Conservation (phyloP, 2,329 filamentous ascomycete species). For the Mariannaea elegans region DNA sequence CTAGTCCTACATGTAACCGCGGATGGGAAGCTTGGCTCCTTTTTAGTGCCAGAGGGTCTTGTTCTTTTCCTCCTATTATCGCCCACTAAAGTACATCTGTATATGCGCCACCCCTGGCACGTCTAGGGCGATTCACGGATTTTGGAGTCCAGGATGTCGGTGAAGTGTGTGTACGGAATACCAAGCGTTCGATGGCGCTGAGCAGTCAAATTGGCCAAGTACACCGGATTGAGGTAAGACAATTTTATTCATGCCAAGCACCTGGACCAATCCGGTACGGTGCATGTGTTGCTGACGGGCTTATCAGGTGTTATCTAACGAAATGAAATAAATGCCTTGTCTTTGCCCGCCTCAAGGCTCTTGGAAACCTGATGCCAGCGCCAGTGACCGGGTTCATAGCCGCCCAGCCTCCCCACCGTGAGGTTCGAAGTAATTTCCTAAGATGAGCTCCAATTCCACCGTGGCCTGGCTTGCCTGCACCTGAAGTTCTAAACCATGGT, state of each 20-base stretch:
- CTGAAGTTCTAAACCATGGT: slow-evolving; percentile 5
- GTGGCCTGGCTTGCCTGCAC: slow-evolving; percentile 20
- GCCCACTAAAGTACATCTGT: no score
- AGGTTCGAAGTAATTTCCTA: slow-evolving; percentile 39
- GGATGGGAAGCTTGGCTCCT: slow-evolving; percentile 28
- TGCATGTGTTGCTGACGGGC: slow-evolving; percentile 14
- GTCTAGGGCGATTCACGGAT: no score
- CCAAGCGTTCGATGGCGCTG: not conserved
- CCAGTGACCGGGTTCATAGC: slow-evolving; percentile 27
- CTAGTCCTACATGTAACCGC: slow-evolving; percentile 4
- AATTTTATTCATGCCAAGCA: not conserved
- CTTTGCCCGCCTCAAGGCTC: slow-evolving; percentile 13
- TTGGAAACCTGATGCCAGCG: slow-evolving; percentile 5
- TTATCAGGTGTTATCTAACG: slow-evolving; percentile 10
- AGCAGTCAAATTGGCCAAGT: not conserved
- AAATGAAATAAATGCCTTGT: slow-evolving; percentile 12
- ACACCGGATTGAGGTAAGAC: slow-evolving; percentile 7
- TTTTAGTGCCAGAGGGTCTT: slow-evolving; percentile 25
- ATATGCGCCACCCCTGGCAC: no score
- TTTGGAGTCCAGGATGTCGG: no score
- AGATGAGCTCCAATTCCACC: slow-evolving; percentile 41
- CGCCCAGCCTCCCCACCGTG: slow-evolving; percentile 31
- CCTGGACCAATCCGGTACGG: slow-evolving; percentile 14
- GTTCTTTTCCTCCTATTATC: not conserved
- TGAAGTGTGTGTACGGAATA: no score